Base-by-base conservation (phyloP, 1,284 basidiomycete species). In the Inonotus obliquus region DNA sequence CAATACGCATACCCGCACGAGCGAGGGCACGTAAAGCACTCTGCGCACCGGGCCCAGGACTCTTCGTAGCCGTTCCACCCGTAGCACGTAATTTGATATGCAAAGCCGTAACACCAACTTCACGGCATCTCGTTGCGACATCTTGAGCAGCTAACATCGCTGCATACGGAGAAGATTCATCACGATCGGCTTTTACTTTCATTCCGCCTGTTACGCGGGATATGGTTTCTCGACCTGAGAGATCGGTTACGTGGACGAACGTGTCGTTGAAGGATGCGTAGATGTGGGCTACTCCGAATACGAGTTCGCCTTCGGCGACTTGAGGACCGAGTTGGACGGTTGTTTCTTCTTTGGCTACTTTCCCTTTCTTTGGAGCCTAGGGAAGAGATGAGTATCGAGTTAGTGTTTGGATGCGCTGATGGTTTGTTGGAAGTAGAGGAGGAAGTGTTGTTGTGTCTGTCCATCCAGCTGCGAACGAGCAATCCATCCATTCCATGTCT, bases 171-270 rank as follows among this genome's bases (percentile, higher is more conserved):
- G 96, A 98, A 57, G 96, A 98, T 83, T 99, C 96, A 81, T 99
- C 96, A 81, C 97, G 93, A 80, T 99, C 96, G 45, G 96, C 97
- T 84, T 99, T 99, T 82, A 99, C 96, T 83, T 99, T 99, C 97
- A 99, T 99, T 68, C 96, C 96, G 74, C 92, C 92, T 69, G 96
- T 99, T 68, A 98, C 94, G 76, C 96, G 94, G 71, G 92, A 91
- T 80, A 99, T 94, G 74, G 96, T 99, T 84, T 99, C 96, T 83
- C 94, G 96, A 73, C 96, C 97, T 48, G 96, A 95, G 65, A 98
- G 83, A 92, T 99, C 97, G 76, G 96, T 99, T 72, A 99, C 84
- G 77, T 99, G 97, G 69, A 99, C 96, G 79, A 99, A 99, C 68
- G 97, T 99, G 77, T 99, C 96, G 82, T 99, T 99, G 89, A 99